Evolutionary conservation across 345 rosid genomes (phyloP), one percentile per base, ranked within the genome.

Genomic region (Limnanthes douglasii): DNA sequence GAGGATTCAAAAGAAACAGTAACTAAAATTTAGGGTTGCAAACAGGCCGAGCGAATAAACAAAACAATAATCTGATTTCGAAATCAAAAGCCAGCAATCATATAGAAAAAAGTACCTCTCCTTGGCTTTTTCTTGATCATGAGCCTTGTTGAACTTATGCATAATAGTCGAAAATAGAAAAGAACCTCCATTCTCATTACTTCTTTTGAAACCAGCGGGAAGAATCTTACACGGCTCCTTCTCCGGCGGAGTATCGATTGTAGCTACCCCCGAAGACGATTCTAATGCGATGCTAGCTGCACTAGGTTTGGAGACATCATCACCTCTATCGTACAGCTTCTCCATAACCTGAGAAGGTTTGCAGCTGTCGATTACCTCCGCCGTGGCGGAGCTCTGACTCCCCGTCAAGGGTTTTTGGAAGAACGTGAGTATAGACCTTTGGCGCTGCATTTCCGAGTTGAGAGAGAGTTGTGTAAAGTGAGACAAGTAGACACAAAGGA

Each of bases 211-310:
- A 38, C 17, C 50, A 8, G 46, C 45, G 20, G 84, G 77, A 2
- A 82, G 37, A 22, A 78, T 49, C 69, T 52, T 75, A 26, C 96
- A 76, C 3, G 94, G 86, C 44, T 59, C 75, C 55, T 86, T 86
- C 71, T 81, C 94, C 52, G 97, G 97, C 22, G 94, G 93, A 21
- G 97, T 86, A 46, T 75, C 97, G 8, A 64, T 67, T 29, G 88
- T 93, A 28, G 59, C 55, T 10, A 81, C 61, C 37, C 78, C 92
- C 40, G 39, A 28, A 15, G 63, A 39, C 27, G 62, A 37, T 37
- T 52, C 68, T 32, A 44, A 20, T 11, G 21, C 50, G 27, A 32
- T 43, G 23, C 34, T 46, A 21, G 49, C 15, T 10, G 47, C 37
- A 13, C 46, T 41, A 19, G 38, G 41, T 17, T 31, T 18, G 5